Base-by-base conservation (phyloP, 441 rosid species). In the Oxalis stricta region DNA sequence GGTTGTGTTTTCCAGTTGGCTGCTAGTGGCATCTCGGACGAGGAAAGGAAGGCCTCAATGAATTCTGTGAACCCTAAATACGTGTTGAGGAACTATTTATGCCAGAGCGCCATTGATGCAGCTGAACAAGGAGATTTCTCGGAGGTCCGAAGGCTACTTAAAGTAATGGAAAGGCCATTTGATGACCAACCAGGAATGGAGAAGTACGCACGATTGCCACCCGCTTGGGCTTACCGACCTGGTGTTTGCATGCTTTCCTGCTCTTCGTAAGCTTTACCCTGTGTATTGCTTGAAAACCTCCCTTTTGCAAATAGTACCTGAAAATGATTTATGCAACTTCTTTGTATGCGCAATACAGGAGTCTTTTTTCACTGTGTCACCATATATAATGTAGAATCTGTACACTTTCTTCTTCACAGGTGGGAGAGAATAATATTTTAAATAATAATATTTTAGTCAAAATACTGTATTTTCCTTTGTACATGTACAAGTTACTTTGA, bases 221-320 rank as follows among this genome's bases (percentile, higher is more conserved):
- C 99, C 1, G 96, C 96, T 0, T 91, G 99, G 96, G 99, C 99
- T n/a, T 86, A 86, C 55, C 62, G 96, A 28, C 96, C 99, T 7
- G 99, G 99, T 3, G 96, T 91, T 44, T 77, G 94, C 56, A 91
- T 86, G 99, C 95, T 86, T 42, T 91, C 96, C 54, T 86, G 96
- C 38, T 91, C 99, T 48, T 91, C 96, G 1, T 91, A 64, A 85
- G 58, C 49, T 52, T 10, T 43, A n/a, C n/a, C n/a, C n/a, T n/a
- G n/a, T n/a, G n/a, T n/a, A n/a, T 31, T 12, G 24, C 41, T 39
- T 22, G 38, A n/a, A n/a, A n/a, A n/a, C n/a, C n/a, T n/a, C n/a
- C n/a, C n/a, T n/a, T n/a, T n/a, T n/a, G n/a, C n/a, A n/a, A n/a
- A n/a, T n/a, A n/a, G n/a, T n/a, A n/a, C n/a, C n/a, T n/a, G n/a